These are phyloP conservation scores for Suillus variegatus DNA, from an alignment of 768 basidiomycete genomes.

Conservation along the genomic window DNA sequence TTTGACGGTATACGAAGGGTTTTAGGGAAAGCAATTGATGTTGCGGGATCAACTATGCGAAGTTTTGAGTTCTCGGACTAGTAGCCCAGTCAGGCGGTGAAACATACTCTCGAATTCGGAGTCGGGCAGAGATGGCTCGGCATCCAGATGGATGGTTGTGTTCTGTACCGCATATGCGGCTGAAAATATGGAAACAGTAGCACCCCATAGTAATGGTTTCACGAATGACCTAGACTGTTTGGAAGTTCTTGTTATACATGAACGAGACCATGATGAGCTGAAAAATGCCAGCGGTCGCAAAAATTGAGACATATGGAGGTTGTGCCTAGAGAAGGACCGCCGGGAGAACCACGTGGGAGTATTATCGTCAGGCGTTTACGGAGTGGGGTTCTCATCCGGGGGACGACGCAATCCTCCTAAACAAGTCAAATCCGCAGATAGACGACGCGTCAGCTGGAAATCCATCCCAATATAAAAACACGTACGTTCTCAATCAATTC, in stretches of 20 bases:
- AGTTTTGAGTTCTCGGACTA: background rate
- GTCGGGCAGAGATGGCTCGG: constrained; percentile 24
- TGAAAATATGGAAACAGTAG: constrained; percentile 34
- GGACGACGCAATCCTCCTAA: constrained; percentile 6
- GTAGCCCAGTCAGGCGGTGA: background rate
- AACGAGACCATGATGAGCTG: constrained; percentile 9
- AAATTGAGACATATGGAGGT: constrained; percentile 3
- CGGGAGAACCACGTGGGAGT: constrained; percentile 2
- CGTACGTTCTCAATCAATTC: constrained; percentile 27
- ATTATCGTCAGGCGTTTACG: background rate
- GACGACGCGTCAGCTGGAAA: constrained; percentile 31
- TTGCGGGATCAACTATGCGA: constrained; percentile 66
- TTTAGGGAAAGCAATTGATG: constrained; percentile 72
- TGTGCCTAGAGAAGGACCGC: background rate
- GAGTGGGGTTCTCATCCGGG: constrained; percentile 15
- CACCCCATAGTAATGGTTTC: constrained; percentile 33
- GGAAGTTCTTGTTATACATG: background rate
- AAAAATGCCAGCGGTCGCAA: constrained; percentile 7
- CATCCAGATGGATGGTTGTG: constrained; percentile 46
- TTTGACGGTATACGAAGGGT: constrained; percentile 65
- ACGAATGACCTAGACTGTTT: constrained; percentile 13
- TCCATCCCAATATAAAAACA: constrained; percentile 13
- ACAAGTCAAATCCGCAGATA: constrained; percentile 10
- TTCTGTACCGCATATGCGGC: constrained; percentile 28
- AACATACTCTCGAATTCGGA: constrained; percentile 26